Evolutionary conservation across 192 early-diverging fungal genomes (phyloP).

Genomic region (Podila epicladia): DNA sequence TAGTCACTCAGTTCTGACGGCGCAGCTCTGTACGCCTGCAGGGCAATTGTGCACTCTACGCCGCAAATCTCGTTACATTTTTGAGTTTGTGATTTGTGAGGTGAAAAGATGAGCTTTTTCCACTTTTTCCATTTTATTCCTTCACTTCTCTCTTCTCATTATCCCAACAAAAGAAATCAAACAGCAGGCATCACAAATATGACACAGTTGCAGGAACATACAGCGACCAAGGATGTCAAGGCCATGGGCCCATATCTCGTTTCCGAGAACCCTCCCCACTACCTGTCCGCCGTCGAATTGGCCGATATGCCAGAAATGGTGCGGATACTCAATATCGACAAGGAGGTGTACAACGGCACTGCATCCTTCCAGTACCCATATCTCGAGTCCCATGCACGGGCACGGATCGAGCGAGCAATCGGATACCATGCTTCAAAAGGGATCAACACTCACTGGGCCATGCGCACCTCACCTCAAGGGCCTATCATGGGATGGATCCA

Average conservation of each 20-base stretch:
- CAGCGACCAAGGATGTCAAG: neutral
- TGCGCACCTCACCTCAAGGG: constrained; percentile 35
- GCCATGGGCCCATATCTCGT: constrained; percentile 30
- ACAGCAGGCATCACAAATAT: neutral
- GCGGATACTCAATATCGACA: constrained; percentile 33
- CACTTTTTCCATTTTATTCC: neutral
- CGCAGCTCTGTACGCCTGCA: neutral
- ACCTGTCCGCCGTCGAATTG: constrained; percentile 25
- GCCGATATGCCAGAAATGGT: constrained; percentile 36
- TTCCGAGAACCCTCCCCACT: constrained; percentile 23
- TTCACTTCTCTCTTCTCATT: neutral
- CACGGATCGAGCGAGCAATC: constrained; percentile 16
- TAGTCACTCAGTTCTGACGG: no score
- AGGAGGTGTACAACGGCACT: constrained; percentile 37
- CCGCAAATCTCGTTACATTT: neutral
- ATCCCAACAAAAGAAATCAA: neutral
- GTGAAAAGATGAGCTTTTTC: neutral
- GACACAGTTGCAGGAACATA: neutral
- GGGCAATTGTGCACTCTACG: neutral
- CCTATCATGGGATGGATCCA: constrained; percentile 40
- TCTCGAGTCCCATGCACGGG: constrained; percentile 21
- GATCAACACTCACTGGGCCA: constrained; percentile 35
- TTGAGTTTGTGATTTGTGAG: neutral
- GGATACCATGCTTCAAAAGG: neutral
- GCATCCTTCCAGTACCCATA: constrained; percentile 31